Percentiles rank a stretch among this genome's conserved stretches.
Evolutionary conservation across 2,329 filamentous ascomycete species (phyloP).

Genomic region (Dothidotthia symphoricarpi): DNA sequence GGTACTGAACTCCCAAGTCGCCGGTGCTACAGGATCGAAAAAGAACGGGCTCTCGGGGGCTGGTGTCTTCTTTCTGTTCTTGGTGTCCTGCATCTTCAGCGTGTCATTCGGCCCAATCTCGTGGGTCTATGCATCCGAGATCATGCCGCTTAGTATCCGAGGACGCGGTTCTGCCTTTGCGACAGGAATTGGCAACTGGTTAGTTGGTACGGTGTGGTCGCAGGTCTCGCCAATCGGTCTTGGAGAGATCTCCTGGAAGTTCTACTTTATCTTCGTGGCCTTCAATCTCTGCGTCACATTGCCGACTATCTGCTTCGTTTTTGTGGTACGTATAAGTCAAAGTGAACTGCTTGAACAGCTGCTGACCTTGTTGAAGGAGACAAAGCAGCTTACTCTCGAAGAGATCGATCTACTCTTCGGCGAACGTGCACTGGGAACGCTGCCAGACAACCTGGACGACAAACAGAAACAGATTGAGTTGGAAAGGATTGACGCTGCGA

Average conservation of each 20-base stretch:
- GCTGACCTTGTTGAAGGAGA: constrained; percentile 27
- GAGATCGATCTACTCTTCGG: constrained; percentile 60
- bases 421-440: constrained; percentile 49
- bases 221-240: constrained; percentile 58
- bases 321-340: constrained; percentile 38
- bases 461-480: constrained; percentile 25
- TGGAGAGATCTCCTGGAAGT: constrained; percentile 52
- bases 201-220: constrained; percentile 59
- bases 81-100: constrained; percentile 40
- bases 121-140: constrained; percentile 66
- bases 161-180: constrained; percentile 59
- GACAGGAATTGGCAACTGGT: constrained; percentile 59
- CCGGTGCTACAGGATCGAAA: constrained; percentile 29
- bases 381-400: constrained; percentile 51
- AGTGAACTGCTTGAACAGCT: fast-evolving
- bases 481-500: constrained; percentile 21
- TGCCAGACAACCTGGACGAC: constrained; percentile 46
- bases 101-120: constrained; percentile 41
- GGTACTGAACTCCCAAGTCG: constrained; percentile 47
- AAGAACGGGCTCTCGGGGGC: constrained; percentile 54
- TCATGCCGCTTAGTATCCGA: constrained; percentile 63
- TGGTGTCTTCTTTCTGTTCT: constrained; percentile 65
- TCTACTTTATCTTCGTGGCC: constrained; percentile 58
- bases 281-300: constrained; percentile 49
- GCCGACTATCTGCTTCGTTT: constrained; percentile 52